Conservation (phyloP, 2,329 filamentous ascomycete species). For the Aspergillus sp. region DNA sequence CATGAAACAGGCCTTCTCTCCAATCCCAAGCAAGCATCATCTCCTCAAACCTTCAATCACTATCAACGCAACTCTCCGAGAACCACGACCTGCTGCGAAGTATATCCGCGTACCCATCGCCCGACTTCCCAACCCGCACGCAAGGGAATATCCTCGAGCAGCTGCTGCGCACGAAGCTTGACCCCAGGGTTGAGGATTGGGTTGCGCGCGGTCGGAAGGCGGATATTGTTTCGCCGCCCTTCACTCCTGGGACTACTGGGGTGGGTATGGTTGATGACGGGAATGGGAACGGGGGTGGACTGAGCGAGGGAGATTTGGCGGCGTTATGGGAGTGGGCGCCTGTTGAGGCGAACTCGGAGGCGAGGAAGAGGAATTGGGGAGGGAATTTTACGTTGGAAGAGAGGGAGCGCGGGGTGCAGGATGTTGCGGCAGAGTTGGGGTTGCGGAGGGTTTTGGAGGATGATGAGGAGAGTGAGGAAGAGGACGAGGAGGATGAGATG, state of each 20-base stretch:
- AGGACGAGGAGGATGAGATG: slow-evolving; percentile 39
- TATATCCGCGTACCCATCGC: slow-evolving; percentile 72
- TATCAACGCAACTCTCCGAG: slow-evolving; percentile 65
- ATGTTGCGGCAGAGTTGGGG: slow-evolving; percentile 73
- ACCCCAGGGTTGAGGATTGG: slow-evolving; percentile 73
- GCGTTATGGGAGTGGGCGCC: slow-evolving; percentile 62
- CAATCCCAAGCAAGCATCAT: slow-evolving; percentile 72
- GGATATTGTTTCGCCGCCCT: slow-evolving; percentile 3
- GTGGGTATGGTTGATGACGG: background rate
- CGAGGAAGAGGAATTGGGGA: slow-evolving; percentile 50
- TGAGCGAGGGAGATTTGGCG: slow-evolving; percentile 52
- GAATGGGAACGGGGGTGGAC: slow-evolving; percentile 14
- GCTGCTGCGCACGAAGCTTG: slow-evolving; percentile 79
- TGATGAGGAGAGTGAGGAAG: slow-evolving; percentile 49
- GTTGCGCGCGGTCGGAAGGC: slow-evolving; percentile 61
- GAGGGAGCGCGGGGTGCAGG: slow-evolving; percentile 63
- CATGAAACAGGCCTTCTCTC: slow-evolving; percentile 61
- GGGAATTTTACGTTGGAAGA: slow-evolving; percentile 73
- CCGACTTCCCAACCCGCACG: slow-evolving; percentile 69
- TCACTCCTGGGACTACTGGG: background rate
- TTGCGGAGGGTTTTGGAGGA: slow-evolving; percentile 60
- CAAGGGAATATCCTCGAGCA: slow-evolving; percentile 63
- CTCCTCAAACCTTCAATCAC: slow-evolving; percentile 65
- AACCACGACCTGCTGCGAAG: slow-evolving; percentile 67
- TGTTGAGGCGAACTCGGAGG: slow-evolving; percentile 47